A percentile compares a stretch with the other conserved stretches of the same genome.
Conservation (phyloP, 257 asterid species). For the Penstemon barbatus region DNA sequence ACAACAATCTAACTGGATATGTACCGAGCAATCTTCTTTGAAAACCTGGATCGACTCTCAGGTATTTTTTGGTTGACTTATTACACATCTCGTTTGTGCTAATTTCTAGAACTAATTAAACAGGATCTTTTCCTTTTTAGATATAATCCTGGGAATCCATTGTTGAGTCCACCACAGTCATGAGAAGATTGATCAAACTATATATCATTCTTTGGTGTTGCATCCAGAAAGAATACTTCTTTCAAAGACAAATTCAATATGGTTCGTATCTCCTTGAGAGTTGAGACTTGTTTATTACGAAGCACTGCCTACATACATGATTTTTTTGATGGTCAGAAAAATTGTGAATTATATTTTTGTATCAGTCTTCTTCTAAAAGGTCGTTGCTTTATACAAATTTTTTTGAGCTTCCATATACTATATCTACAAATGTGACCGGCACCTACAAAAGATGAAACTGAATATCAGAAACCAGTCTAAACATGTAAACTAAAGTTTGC, state of each 20-base stretch:
- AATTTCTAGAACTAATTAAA: not conserved
- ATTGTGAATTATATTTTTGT: not conserved
- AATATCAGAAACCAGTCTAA: too few species aligned
- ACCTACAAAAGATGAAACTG: too few species aligned
- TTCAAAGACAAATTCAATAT: too few species aligned
- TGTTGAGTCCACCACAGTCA: conserved; percentile 45
- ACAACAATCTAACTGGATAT: conserved; percentile 85
- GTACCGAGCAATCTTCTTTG: conserved; percentile 60
- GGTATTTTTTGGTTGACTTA: conserved; percentile 36
- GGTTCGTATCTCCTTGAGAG: too few species aligned
- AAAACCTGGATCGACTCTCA: conserved; percentile 57
- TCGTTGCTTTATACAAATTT: not conserved
- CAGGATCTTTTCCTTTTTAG: conserved; percentile 36
- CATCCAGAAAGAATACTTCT: too few species aligned
- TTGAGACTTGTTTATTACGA: not conserved
- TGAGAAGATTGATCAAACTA: conserved; percentile 25
- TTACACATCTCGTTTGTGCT: not conserved
- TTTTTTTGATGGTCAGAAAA: not conserved
- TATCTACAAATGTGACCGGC: too few species aligned
- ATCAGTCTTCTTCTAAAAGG: not conserved
- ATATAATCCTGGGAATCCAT: conserved; percentile 79
- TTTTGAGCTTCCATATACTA: not conserved
- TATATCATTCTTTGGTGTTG: too few species aligned
- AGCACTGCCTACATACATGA: not conserved
- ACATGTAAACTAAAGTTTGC: too few species aligned